Evolutionary conservation across 108 stramenopile genomes (phyloP).

Genomic region (Pseudonitzschia multiseries): DNA sequence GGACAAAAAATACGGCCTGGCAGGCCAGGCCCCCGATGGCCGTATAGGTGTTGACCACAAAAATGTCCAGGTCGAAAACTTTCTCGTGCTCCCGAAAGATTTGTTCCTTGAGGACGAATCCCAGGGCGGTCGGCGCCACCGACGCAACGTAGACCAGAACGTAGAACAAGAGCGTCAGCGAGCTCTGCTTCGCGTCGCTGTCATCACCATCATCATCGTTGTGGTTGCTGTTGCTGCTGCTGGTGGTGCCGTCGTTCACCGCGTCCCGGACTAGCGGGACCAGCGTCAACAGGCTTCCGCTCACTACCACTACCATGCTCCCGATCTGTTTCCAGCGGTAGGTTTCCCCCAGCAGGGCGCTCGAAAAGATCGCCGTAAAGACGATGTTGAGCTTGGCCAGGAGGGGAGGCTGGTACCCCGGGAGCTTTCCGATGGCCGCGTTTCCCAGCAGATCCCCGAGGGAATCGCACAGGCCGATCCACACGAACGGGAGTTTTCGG

Average conservation of each 20-base stretch:
- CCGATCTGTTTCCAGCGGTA: constrained; percentile 2
- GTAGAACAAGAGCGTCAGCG: constrained; percentile 6
- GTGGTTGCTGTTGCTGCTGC: neutral
- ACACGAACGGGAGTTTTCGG: constrained; percentile 20
- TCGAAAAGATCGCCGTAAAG: constrained; percentile 19
- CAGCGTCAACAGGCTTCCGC: constrained; percentile 14
- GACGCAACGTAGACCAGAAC: constrained; percentile 8
- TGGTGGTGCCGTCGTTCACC: neutral
- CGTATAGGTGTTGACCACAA: constrained; percentile 23
- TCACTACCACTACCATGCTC: constrained; percentile 13
- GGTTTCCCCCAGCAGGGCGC: neutral
- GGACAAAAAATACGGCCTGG: constrained; percentile 6
- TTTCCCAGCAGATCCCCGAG: constrained; percentile 22
- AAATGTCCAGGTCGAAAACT: constrained; percentile 14
- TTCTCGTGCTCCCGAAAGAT: constrained; percentile 20
- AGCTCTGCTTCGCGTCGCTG: neutral
- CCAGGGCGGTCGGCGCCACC: constrained; percentile 22
- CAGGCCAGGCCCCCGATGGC: constrained; percentile 6
- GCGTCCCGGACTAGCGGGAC: neutral
- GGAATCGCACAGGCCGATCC: constrained; percentile 18
- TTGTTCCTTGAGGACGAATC: constrained; percentile 23
- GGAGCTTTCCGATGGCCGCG: constrained; percentile 13
- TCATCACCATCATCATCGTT: neutral
- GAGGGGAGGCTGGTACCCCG: constrained; percentile 18
- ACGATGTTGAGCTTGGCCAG: constrained; percentile 26